Conservation (phyloP, 306 rosid species). For the Lathyrus oleraceus region DNA sequence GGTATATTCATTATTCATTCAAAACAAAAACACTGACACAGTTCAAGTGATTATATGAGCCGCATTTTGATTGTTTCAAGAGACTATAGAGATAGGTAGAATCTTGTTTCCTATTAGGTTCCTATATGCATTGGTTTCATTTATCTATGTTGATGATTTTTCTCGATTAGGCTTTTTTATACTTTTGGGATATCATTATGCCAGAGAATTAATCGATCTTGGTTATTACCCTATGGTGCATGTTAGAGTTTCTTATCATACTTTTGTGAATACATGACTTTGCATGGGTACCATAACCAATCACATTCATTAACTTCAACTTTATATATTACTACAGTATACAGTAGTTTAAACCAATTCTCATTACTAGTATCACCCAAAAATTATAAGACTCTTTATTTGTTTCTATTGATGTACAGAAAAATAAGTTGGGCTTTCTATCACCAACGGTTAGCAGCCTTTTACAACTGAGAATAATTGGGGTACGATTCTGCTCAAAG, state of each 20-base stretch:
- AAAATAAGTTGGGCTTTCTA: background rate
- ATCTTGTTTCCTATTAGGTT: slow-evolving; percentile 29
- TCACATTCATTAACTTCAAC: background rate
- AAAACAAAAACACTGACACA: too few species aligned
- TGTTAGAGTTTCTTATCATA: background rate
- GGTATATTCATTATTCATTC: background rate
- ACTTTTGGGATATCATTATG: background rate
- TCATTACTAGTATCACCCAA: background rate
- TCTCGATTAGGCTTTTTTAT: slow-evolving; percentile 30
- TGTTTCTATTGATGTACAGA: background rate
- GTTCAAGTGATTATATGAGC: slow-evolving; percentile 7
- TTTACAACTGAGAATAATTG: background rate
- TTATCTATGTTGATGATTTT: slow-evolving; percentile 30
- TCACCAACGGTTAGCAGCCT: background rate
- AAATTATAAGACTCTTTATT: too few species aligned
- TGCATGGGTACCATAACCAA: slow-evolving; percentile 36
- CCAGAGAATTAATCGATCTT: slow-evolving; percentile 4
- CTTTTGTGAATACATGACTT: background rate
- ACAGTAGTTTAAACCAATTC: background rate
- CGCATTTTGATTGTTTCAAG: slow-evolving; percentile 2
- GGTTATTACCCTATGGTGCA: slow-evolving; percentile 23
- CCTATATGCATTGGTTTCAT: slow-evolving; percentile 25
- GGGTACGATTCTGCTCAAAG: background rate
- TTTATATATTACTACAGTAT: too few species aligned
- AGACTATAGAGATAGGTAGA: slow-evolving; percentile 25